Evolutionary conservation across 768 basidiomycete species (phyloP).

Genomic region (Podaxis sp.): DNA sequence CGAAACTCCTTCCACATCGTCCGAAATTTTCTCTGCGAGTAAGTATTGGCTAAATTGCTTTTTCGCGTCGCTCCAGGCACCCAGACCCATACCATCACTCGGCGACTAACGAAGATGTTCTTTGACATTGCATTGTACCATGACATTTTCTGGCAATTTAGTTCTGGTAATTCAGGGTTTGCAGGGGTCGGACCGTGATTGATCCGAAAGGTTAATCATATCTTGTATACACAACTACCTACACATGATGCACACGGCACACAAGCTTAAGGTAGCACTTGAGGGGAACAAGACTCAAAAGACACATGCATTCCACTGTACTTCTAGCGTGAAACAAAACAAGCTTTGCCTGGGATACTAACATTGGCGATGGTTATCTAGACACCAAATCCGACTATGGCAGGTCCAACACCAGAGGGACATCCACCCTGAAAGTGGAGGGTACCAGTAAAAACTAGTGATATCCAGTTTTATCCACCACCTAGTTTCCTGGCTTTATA

Average conservation of each 20-base stretch:
- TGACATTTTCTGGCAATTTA: background rate
- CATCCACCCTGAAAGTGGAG: too few species aligned
- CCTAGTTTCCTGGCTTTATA: too few species aligned
- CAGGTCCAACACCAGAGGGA: background rate
- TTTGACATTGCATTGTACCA: background rate
- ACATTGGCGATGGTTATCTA: background rate
- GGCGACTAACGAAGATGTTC: background rate
- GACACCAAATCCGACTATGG: background rate
- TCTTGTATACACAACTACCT: background rate
- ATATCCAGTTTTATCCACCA: too few species aligned
- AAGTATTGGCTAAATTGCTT: background rate
- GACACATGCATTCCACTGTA: background rate
- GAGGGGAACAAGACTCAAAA: background rate
- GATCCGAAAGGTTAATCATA: conserved; percentile 1
- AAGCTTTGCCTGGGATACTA: background rate
- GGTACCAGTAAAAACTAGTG: too few species aligned
- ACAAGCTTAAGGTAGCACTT: background rate
- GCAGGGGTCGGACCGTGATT: background rate
- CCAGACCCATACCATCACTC: background rate
- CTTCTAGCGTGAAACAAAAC: background rate
- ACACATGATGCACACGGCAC: background rate
- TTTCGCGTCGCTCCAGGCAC: background rate
- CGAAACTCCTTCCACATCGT: background rate
- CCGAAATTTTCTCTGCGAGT: background rate
- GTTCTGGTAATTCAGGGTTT: background rate